Base-by-base conservation (phyloP, 1,139 yeast species). In the Waltiozyma sp. region DNA sequence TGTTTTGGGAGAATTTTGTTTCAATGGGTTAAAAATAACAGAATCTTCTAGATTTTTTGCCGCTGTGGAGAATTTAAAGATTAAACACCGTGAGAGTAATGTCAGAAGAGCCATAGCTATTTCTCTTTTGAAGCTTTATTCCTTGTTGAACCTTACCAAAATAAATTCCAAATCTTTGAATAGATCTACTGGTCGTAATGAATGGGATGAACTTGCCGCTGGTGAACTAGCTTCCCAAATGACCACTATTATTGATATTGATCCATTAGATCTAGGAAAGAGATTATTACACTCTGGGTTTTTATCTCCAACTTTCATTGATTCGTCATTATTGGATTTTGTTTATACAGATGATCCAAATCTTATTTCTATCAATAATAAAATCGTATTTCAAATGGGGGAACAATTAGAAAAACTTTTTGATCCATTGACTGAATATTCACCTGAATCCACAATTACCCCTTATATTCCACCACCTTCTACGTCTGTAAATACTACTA, bases 351-450 rank as follows among this genome's bases (percentile, higher is more conserved):
- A 75, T 49, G 59, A 68, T 3, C 68, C 68, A 39, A 56, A 54
- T 6, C 63, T 70, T 1, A 70, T 80, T n/a, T 85, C 80, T 40
- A 66, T 71, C 28, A 88, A 87, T 58, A 87, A 89, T 55, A 75
- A 70, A 46, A 60, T 89, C 28, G 96, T 88, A 0, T 80, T 72
- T 47, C 59, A 81, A 38, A 62, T 89, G 23, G 97, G 97, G 0
- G 80, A 80, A 40, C 96, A 89, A 60, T 65, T 87, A 41, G 96
- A 88, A 50, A 93, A 84, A 52, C 63, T 89, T 37, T 89, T 89
- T 61, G 95, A 89, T 56, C 96, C 96, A 0, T 63, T 88, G 42
- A 72, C 86, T 9, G 96, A 89, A 59, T 89, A 89, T 59, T 84
- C 94, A 0, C 97, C 97, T 0, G 96, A 89, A 59, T 77, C 80